Conservation (phyloP, 306 rosid species). For the Begonia peltatifolia region DNA sequence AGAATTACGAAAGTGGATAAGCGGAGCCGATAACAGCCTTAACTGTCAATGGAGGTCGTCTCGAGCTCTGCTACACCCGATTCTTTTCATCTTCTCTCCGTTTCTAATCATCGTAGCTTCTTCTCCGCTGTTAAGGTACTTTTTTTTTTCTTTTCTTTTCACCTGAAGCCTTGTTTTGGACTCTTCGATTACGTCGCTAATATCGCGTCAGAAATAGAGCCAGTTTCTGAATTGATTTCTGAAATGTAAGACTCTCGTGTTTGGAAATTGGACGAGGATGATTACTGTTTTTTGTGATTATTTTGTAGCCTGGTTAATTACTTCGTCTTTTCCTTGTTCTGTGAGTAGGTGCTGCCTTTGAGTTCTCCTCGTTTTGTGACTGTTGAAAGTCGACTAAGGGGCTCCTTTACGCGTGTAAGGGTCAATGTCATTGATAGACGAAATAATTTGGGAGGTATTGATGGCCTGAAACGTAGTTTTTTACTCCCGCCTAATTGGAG, state of each 20-base stretch:
- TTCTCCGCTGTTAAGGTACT: conserved; percentile 26
- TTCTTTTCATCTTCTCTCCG: conserved; percentile 18
- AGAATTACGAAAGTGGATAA: no score
- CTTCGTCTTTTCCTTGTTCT: conserved; percentile 3
- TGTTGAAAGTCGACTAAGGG: conserved; percentile 12
- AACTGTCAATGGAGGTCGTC: conserved; percentile 38
- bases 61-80: conserved; percentile 29
- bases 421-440: neutral
- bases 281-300: no score
- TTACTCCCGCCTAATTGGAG: conserved; percentile 20
- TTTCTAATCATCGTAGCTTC: conserved; percentile 2
- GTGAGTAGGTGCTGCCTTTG: conserved; percentile 29
- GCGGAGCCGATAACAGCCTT: no score
- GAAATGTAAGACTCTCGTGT: neutral
- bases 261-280: neutral
- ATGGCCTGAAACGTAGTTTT: conserved; percentile 12
- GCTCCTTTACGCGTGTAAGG: conserved; percentile 6
- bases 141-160: conserved; percentile 1
- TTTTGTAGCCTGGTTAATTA: neutral
- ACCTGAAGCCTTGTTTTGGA: neutral
- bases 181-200: neutral
- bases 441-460: conserved; percentile 11
- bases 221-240: neutral
- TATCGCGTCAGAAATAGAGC: neutral
- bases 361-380: conserved; percentile 17